Evolutionary conservation across 176 grass and related monocot genomes (phyloP), one percentile per base, ranked within the genome.

Genomic region (Elaeis guineensis): DNA sequence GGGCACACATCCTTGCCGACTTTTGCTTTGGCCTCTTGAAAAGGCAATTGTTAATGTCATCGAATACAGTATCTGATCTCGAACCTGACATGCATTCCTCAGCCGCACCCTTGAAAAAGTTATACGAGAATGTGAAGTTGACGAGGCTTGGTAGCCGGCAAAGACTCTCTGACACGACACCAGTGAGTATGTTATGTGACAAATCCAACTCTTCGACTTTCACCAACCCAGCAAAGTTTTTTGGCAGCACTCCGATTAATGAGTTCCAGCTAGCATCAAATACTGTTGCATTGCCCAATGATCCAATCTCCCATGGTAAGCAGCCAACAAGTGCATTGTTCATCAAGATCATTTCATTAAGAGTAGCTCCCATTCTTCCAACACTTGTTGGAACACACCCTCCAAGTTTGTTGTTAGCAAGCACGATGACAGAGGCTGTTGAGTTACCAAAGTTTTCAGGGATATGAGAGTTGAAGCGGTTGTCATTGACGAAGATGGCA

Each of bases 321-420:
- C 89, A 95, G 3, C 89, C 78, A 8, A 64, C 76, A 1, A 95
- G 70, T 5, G 50, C 70, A 74, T 95, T 95, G 51, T 78, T 78
- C 3, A 79, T 69, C 3, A 95, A 63, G 4, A 95, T 16, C 11
- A 95, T 64, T 59, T 95, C 60, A 0, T 95, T 77, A 20, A 95
- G 89, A 7, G 84, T 95, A 48, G 4, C 52, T 2, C 12, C 70
- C 89, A 95, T 95, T n/a, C 76, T 72, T 2, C 84, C 68, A 0
- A 89, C 18, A 16, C 81, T 89, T 1, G 67, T 49, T 0, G 89
- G 89, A 54, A 95, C 89, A 64, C 89, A 95, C 2, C 89, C 89
- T 1, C 57, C 18, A 18, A 95, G 83, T 9, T 60, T 5, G 56
- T 95, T 95, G 71, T 95, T 74, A 0, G 89, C 89, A 9, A 95